Conservation (phyloP, 148 eudicot genomes). For the Suaeda aralocaspica region DNA sequence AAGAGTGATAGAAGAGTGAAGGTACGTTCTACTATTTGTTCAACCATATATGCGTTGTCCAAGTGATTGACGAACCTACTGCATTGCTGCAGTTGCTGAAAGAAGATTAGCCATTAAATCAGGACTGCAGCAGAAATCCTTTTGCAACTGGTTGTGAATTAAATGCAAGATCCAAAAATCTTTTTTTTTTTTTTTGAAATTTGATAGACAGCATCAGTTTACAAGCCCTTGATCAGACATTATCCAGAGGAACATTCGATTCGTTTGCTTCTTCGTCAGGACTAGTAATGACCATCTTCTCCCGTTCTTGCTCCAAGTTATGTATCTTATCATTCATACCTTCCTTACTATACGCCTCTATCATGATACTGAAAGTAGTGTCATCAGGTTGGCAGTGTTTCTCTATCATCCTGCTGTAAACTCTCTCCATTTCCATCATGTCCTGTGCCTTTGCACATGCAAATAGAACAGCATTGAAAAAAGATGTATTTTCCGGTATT, state of each 20-base stretch:
- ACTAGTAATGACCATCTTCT: constrained; percentile 20
- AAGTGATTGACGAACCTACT: not conserved
- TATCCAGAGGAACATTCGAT: constrained; percentile 10
- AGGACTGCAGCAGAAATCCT: not conserved
- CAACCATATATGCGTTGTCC: not conserved
- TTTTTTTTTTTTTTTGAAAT: too few species aligned
- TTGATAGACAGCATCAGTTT: too few species aligned
- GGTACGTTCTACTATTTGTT: not conserved
- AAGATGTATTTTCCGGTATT: constrained; percentile 79
- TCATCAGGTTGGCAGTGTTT: constrained; percentile 60
- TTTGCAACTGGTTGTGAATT: not conserved
- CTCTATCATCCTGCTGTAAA: constrained; percentile 70
- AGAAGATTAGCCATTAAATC: not conserved
- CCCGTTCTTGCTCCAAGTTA: constrained; percentile 70
- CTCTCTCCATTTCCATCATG: constrained; percentile 93
- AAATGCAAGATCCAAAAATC: not conserved
- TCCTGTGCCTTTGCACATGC: constrained; percentile 89
- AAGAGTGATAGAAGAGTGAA: not conserved
- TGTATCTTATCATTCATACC: constrained; percentile 84
- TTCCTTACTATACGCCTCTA: constrained; percentile 61
- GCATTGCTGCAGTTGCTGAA: not conserved
- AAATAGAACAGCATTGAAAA: constrained; percentile 65
- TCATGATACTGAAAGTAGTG: constrained; percentile 53
- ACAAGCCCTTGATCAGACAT: constrained; percentile 17
- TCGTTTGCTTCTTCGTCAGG: constrained; percentile 22